Base-by-base conservation (phyloP, 305 asterid species). In the Nicotiana rustica region DNA sequence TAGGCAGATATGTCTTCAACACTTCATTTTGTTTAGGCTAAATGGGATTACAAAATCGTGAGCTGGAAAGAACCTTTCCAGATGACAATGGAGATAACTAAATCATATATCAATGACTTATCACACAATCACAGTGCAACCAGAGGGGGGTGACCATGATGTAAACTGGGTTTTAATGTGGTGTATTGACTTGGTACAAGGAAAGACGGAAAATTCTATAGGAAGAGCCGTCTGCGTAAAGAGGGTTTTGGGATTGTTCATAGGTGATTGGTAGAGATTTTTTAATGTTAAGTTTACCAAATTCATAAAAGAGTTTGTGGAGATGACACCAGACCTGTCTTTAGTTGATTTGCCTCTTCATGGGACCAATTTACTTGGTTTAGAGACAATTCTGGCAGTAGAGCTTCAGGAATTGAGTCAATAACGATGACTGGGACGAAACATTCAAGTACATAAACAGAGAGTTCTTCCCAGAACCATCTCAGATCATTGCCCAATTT, bases 381-480 rank as follows among this genome's bases (percentile, higher is more conserved):
- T 67, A 15, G 14, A 15, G 73, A 67, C 49, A 67, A 67, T 67
- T 67, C 19, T 67, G 13, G 17, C 25, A 9, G 31, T 33, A 67
- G 13, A 67, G 73, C 19, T 67, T 33, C 73, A 67, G 33, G 49
- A 67, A 65, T 67, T 25, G 29, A 25, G 29, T 25, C 35, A 6
- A 14, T 19, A 33, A 33, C 10, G 0, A 44, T 67, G 41, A 15
- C 73, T 67, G 73, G 73, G 73, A 33, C 5, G 73, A 67, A 44
- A 33, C 21, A 67, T 33, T 67, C 71, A 14, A 66, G n/a, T 67
- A 33, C 73, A 15, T 67, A 67, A 67, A 67, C 49, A 67, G 49
- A 67, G 49, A 33, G 73, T 67, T 67, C 73, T 67, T 67, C 49
- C 25, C 41, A 67, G 73, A 67, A 67, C 13, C 49, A 15, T 67